These are phyloP conservation scores for Gossypium laxum DNA, from an alignment of 441 rosid genomes.

Conservation along the genomic window DNA sequence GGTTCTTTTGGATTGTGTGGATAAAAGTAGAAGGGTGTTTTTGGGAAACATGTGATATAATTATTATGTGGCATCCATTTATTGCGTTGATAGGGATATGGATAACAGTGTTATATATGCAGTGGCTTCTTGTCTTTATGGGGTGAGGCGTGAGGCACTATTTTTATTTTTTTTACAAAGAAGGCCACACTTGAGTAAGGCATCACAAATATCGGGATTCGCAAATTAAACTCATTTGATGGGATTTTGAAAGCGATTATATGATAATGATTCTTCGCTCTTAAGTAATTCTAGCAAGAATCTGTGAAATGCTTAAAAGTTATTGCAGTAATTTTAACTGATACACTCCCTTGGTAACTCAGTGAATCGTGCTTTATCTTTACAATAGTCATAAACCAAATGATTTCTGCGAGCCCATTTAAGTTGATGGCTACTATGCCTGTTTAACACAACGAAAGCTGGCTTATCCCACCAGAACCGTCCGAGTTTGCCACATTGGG, in stretches of 20 bases:
- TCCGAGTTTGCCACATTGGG: background rate
- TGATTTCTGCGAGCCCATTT: conserved; percentile 9
- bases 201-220: too few relatives aligned
- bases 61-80: conserved; percentile 39
- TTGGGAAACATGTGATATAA: conserved; percentile 2
- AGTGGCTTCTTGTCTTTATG: background rate
- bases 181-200: too few relatives aligned
- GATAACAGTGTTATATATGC: conserved; percentile 24
- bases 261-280: too few relatives aligned
- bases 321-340: background rate
- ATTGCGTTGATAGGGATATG: conserved; percentile 21
- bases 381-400: conserved; percentile 4
- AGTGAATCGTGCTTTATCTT: background rate
- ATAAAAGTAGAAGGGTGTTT: background rate
- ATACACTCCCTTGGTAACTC: conserved; percentile 11
- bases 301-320: background rate
- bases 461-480: conserved; percentile 15
- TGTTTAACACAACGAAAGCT: background rate
- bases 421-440: conserved; percentile 4
- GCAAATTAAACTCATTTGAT: too few relatives aligned
- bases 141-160: background rate
- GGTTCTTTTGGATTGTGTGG: conserved; percentile 11
- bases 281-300: background rate
- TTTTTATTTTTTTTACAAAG: too few relatives aligned
- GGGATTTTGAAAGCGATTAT: too few relatives aligned